Evolutionary conservation across 1,284 basidiomycete genomes (phyloP).

Genomic region (Apiotrichum brassicae): DNA sequence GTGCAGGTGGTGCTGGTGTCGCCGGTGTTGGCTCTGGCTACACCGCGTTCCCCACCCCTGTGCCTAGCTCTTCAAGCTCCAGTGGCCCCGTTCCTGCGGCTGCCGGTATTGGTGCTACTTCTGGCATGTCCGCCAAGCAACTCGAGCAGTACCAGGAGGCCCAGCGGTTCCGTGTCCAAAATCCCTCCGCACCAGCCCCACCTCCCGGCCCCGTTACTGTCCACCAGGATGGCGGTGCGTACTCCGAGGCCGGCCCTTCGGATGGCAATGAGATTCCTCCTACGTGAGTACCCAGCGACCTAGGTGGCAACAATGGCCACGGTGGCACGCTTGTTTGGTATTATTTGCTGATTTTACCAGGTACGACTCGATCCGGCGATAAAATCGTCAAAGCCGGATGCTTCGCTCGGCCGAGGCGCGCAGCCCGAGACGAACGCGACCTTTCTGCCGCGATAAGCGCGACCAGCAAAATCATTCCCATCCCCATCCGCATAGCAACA

Average conservation of each 20-base stretch:
- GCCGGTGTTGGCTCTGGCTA: neutral
- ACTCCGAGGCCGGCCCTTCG: constrained; percentile 15
- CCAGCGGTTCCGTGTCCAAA: constrained; percentile 33
- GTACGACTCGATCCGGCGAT: constrained; percentile 29
- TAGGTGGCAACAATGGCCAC: too few species aligned
- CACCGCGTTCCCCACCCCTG: constrained; percentile 2
- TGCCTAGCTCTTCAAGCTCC: neutral
- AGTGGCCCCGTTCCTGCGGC: neutral
- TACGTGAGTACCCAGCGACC: constrained; percentile 20
- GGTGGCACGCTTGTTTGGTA: too few species aligned
- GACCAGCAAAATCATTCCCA: too few species aligned
- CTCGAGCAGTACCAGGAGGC: constrained; percentile 37
- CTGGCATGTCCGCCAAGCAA: constrained; percentile 37
- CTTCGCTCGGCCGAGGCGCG: too few species aligned
- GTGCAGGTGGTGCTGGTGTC: constrained; percentile 20
- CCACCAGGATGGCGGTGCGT: constrained; percentile 32
- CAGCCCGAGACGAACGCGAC: too few species aligned
- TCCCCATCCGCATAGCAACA: too few species aligned
- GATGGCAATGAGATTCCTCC: constrained; percentile 31
- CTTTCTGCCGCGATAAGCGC: too few species aligned
- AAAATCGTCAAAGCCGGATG: too few species aligned
- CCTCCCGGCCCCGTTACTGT: constrained; percentile 25
- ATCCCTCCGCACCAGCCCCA: constrained; percentile 7
- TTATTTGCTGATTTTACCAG: constrained; percentile 11
- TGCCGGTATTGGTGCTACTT: neutral